Percentiles rank a stretch among this genome's conserved stretches.
These are phyloP conservation scores for Russula compacta DNA, from an alignment of 768 basidiomycete species.

Conservation along the genomic window DNA sequence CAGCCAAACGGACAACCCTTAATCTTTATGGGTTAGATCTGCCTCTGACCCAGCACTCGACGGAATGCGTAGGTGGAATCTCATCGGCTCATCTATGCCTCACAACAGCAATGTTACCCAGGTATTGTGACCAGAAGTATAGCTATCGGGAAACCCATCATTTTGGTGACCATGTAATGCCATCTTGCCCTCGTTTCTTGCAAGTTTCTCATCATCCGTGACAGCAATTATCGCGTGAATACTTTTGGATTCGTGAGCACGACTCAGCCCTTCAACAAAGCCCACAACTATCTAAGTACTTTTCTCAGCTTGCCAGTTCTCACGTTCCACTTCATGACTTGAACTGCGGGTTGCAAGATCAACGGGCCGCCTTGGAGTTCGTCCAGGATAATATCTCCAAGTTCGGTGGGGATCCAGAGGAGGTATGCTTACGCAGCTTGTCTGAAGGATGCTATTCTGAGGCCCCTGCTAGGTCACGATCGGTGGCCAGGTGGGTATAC, in stretches of 20 bases:
- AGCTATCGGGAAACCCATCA: conserved; percentile 39
- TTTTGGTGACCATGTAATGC: conserved; percentile 44
- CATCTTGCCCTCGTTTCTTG: not conserved
- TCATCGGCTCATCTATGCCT: not conserved
- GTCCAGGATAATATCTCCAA: conserved; percentile 52
- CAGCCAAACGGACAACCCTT: conserved; percentile 27
- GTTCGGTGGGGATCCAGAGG: conserved; percentile 35
- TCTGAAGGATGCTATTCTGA: not conserved
- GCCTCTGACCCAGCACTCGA: conserved; percentile 35
- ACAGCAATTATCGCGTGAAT: conserved; percentile 48
- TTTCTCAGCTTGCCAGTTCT: conserved; percentile 35
- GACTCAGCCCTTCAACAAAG: not conserved
- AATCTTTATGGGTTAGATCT: conserved; percentile 27
- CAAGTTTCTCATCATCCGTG: not conserved
- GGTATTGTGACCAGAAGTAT: conserved; percentile 43
- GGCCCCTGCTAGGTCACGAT: conserved; percentile 35
- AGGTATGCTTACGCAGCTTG: conserved; percentile 27
- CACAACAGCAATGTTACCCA: conserved; percentile 18
- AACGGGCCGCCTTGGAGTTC: conserved; percentile 47
- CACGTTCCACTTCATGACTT: conserved; percentile 37
- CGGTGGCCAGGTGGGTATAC: conserved; percentile 37
- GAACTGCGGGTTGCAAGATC: conserved; percentile 35
- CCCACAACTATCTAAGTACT: not conserved
- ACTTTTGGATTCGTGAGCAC: conserved; percentile 42
- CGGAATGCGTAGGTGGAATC: conserved; percentile 35